Evolutionary conservation across 1,284 basidiomycete genomes (phyloP), one percentile per base, ranked within the genome.

Genomic region (Ceratobasidium sp.): DNA sequence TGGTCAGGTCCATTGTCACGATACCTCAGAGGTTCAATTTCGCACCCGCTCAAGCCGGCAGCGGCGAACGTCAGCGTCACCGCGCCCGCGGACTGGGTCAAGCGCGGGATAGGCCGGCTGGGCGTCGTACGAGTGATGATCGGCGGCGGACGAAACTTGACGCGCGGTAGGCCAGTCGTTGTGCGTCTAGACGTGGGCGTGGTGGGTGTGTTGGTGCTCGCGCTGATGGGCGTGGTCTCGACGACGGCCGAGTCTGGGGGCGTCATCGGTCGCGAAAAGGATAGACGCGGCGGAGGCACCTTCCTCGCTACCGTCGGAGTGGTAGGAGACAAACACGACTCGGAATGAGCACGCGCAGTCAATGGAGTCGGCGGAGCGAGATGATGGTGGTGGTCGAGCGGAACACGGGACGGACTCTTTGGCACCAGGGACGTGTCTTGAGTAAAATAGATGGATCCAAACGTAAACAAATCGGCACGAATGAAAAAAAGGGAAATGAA

Each of bases 81-180:
- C 17, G 73, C 61, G 33, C 62, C 26, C 20, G 46, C 61, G n/a
- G 66, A 68, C 66, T 54, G 66, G 28, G 50, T 40, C 15, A n/a
- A 20, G 10, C 66, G 50, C 48, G 73, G 62, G 26, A 54, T 56
- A 20, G 46, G 66, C 20, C 73, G 73, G 17, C 73, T 42, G 26
- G 73, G 73, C 1, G 73, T 75, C 15, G 73, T 75, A 50, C 73
- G 73, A 3, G 73, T 75, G 62, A 75, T 75, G 33, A 75, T 75
- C 23, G 73, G 73, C 33, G 73, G 73, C 28, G 73, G 73, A 15
- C 62, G 61, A 66, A 75, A 75, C 40, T 75, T 75, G 73, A 75
- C 62, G 61, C 73, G 66, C 33, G 66, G 48, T 12, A 68, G 50
- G 50, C 48, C 48, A 5, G 48, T 5, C 1, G 33, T 33, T 33